Evolutionary conservation across 2,329 filamentous ascomycete genomes (phyloP), one percentile per base, ranked within the genome.

Genomic region (Penicillium sp.): DNA sequence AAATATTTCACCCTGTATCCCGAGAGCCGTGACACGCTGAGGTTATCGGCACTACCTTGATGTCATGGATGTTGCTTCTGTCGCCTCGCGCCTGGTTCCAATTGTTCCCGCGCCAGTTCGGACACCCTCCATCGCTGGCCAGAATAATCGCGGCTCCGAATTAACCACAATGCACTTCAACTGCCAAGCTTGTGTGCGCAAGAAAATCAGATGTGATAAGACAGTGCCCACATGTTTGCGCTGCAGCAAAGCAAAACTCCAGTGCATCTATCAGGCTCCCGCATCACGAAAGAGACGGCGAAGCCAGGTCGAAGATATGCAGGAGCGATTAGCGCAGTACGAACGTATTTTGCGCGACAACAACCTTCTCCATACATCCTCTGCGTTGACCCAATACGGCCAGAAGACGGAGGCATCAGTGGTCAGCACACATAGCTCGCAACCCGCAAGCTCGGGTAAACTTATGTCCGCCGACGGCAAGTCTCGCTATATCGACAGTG

Each of bases 191-290:
- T 71, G 69, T 41, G 69, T 68, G 31, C 65, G 70, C 25, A 64
- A 73, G 40, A 78, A 78, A 56, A 71, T 77, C 9, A 76, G 73
- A 59, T 78, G 75, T 61, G 67, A 77, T 59, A 71, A 66, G 50
- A 49, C 55, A 36, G 54, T 63, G 14, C 69, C 74, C 12, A 37
- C 33, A n/a, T 76, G 74, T 58, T 67, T 67, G 3, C 68, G 68
- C 25, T 76, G 74, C 56, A 59, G 56, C 10, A 73, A 70, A 53
- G 57, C 59, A 16, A 69, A 70, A 43, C 59, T 75, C 3, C 62
- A 73, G 14, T 80, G 78, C 57, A 28, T 68, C 7, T 80, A 79
- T 41, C 71, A 74, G 54, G 68, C 70, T 17, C 77, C 75, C 1
- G 62, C 63, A 4, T 72, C 75, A 17, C 70, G 75, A 11, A 70